Evolutionary conservation across 306 rosid species (phyloP), one percentile per base, ranked within the genome.

Genomic region (Potentilla sterilis): DNA sequence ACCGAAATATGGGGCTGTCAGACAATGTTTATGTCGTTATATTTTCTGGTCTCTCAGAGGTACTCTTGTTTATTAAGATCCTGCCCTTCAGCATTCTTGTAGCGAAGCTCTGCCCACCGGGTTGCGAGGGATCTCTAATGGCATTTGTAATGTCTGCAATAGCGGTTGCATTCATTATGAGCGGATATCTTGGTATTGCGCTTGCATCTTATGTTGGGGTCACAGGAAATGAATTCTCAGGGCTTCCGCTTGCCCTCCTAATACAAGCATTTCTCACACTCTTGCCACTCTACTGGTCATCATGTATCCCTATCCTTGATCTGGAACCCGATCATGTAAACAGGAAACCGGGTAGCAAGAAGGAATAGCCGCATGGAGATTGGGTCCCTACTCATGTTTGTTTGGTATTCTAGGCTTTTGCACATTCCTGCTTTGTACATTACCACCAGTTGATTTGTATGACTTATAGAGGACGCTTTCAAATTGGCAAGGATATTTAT

Each of bases 101-200:
- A 35, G 92, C 97, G 0, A 90, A 84, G 63, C 71, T 92, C 55
- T 90, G 97, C 87, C 97, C 97, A 16, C 79, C 85, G 35, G 99
- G 97, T 4, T 95, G 99, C 43, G 99, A 92, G 72, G 99, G 99
- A 42, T 90, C 99, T 61, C 70, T 95, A 48, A 90, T 95, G 99
- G 99, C 99, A 4, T 90, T 95, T 70, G 92, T 89, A 12, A 89
- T 88, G 92, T 90, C 97, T 44, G 91, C 85, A 3, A 58, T 92
- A 2, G 96, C 99, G 6, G 80, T 92, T 47, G 86, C 97, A 2
- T 83, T 92, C 65, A 90, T 95, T 57, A 87, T 84, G 64, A 92
- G 98, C 48, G 98, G 98, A 81, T 92, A 86, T 77, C 84, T 95
- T 28, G 97, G 98, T 46, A 90, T 95, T 46, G 96, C 88, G 19